phyloP scores from a whole-genome alignment of 805 yeast species.

The Millerago galiae region DNA sequence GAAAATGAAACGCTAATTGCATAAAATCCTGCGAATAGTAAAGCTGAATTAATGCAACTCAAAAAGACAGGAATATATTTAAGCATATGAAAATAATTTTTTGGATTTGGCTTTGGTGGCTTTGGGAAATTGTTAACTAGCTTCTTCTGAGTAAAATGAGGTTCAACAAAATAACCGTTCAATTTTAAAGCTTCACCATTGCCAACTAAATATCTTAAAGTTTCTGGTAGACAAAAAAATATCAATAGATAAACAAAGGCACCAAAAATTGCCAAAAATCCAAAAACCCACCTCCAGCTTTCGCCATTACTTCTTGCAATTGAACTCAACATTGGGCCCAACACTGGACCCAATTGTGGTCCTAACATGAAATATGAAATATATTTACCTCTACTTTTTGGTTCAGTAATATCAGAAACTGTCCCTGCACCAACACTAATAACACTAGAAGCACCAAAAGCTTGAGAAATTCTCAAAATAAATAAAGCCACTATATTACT shows the following conservation, averaged over 20 bases:
- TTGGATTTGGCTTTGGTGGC: conserved; percentile 40
- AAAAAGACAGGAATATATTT: conserved; percentile 38
- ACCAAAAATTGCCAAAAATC: conserved; percentile 67
- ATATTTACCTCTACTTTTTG: conserved; percentile 67
- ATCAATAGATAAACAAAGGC: conserved; percentile 48
- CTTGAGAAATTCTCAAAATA: conserved; percentile 63
- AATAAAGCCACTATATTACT: conserved; percentile 65
- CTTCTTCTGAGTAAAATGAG: conserved; percentile 24
- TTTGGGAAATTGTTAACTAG: conserved; percentile 28
- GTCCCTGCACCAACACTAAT: conserved; percentile 93
- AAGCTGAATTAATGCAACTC: conserved; percentile 40
- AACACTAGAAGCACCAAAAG: conserved; percentile 81
- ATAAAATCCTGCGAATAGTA: conserved; percentile 49
- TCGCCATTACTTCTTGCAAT: conserved; percentile 60
- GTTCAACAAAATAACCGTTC: conserved; percentile 25
- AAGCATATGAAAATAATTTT: conserved; percentile 31
- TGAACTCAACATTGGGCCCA: conserved; percentile 80
- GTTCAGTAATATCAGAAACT: conserved; percentile 65
- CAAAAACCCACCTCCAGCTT: conserved; percentile 80
- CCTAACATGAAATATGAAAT: conserved; percentile 85
- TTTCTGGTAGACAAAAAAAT: conserved; percentile 67
- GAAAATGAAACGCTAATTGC: conserved; percentile 47
- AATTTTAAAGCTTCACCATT: conserved; percentile 32
- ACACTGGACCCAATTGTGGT: conserved; percentile 77
- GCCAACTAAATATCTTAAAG: conserved; percentile 59